Evolutionary conservation across 2,329 filamentous ascomycete species (phyloP), one percentile per base, ranked within the genome.

Genomic region (Cephalotrichum gorgonifer): DNA sequence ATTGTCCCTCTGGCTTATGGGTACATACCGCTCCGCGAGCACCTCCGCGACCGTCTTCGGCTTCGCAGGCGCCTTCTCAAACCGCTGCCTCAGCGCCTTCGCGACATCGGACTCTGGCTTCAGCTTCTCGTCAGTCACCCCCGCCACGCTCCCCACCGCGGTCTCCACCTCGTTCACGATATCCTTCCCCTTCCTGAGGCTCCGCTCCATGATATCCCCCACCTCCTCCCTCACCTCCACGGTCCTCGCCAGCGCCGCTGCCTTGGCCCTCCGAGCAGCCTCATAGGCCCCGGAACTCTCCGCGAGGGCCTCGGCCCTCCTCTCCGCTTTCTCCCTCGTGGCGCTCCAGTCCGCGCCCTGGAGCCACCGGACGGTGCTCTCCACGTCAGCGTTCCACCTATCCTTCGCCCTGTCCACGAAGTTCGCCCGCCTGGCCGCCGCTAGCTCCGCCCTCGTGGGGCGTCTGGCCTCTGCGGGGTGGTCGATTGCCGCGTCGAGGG

Each of bases 351-450:
- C 78, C 52, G 76, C 80, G 30, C 67, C 73, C 65, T 88, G 79
- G 50, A 79, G 76, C 74, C 79, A 83, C 51, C 72, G 73, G 49
- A 85, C 83, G 47, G 83, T 74, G 52, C 73, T 72, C 62, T 84
- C 76, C 31, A 91, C 65, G 64, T 91, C 86, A 46, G 75, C 65
- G 63, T 93, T 91, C 86, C 86, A 91, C 52, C 78, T 72, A 58
- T 86, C 83, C 70, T 91, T 91, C 57, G 83, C 73, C 31, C 78
- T 70, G 60, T 89, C 85, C 48, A 81, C 61, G 45, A 86, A 68
- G 44, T 73, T 72, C 26, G 74, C 72, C 53, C 75, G 70, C 56
- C 77, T 70, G 47, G 75, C 65, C 33, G 71, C 68, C 43, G 73
- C 71, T 35, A 71, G 62, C 58, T 78, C 73, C 41, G 72, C 67